These are phyloP conservation scores for Metrosideros polymorpha DNA, from an alignment of 441 rosid species.

Conservation along the genomic window DNA sequence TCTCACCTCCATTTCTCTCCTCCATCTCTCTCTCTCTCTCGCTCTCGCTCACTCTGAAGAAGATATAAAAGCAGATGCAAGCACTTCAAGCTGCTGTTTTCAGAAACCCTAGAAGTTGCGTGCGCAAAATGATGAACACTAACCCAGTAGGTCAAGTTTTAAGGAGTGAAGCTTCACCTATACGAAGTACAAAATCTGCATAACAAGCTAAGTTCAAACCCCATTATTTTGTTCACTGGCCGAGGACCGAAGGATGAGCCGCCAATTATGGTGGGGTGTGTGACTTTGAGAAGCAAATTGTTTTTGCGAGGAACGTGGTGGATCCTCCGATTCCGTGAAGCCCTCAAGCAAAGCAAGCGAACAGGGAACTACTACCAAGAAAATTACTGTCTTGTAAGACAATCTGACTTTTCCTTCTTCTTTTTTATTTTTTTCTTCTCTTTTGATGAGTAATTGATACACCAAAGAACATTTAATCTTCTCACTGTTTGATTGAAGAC, in stretches of 20 bases:
- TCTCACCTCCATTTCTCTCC: neutral
- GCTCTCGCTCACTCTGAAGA: neutral
- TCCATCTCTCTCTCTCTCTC: neutral
- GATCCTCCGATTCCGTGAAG: neutral
- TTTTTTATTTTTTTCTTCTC: neutral
- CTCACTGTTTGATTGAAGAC: neutral
- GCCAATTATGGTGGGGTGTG: neutral
- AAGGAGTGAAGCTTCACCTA: neutral
- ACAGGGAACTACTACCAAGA: neutral
- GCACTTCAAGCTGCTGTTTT: neutral
- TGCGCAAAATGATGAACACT: neutral
- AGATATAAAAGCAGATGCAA: neutral
- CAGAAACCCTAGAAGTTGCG: neutral
- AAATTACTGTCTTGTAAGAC: neutral
- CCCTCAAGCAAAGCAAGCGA: neutral
- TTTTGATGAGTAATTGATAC: neutral
- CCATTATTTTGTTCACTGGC: neutral
- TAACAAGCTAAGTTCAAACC: neutral
- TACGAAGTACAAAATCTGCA: neutral
- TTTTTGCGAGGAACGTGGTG: neutral
- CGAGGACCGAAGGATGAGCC: neutral
- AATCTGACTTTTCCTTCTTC: neutral
- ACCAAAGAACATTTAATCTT: neutral
- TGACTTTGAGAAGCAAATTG: neutral
- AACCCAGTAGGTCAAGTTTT: neutral